Evolutionary conservation across 148 eudicot species (phyloP).

Genomic region (Rheum nobile): DNA sequence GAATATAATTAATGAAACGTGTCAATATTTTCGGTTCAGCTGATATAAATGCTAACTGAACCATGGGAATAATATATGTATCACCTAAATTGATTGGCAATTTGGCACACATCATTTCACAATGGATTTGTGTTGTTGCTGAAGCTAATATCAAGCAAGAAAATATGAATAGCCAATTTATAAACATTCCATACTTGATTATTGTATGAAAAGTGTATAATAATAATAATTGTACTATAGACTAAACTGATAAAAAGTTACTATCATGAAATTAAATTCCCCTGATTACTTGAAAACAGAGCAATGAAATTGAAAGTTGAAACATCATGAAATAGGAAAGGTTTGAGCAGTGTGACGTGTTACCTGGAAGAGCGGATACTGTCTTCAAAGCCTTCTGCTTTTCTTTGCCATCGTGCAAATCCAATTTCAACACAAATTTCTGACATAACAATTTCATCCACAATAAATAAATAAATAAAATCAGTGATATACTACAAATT

Average conservation of each 20-base stretch:
- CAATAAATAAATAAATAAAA: not conserved
- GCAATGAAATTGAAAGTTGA: not conserved
- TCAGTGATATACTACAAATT: not conserved
- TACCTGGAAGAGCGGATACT: slow-evolving; percentile 55
- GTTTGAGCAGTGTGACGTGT: not conserved
- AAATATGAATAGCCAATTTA: not conserved
- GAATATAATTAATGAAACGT: not conserved
- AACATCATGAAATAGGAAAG: not conserved
- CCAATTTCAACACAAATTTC: slow-evolving; percentile 42
- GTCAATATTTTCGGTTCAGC: not conserved
- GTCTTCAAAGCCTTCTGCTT: slow-evolving; percentile 72
- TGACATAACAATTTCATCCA: slow-evolving; percentile 7
- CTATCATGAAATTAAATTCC: not conserved
- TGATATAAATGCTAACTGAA: not conserved
- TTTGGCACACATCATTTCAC: not conserved
- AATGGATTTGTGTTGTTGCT: not conserved
- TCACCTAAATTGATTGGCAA: too few species aligned
- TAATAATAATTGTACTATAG: not conserved
- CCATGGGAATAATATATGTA: too few species aligned
- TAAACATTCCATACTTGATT: not conserved
- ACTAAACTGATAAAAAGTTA: not conserved
- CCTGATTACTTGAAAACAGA: not conserved
- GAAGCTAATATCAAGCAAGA: not conserved
- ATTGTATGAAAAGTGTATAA: not conserved
- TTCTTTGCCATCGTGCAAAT: slow-evolving; percentile 45